These are phyloP conservation scores for Umbelopsis vinacea DNA, from an alignment of 192 early-diverging fungal genomes.

Conservation along the genomic window DNA sequence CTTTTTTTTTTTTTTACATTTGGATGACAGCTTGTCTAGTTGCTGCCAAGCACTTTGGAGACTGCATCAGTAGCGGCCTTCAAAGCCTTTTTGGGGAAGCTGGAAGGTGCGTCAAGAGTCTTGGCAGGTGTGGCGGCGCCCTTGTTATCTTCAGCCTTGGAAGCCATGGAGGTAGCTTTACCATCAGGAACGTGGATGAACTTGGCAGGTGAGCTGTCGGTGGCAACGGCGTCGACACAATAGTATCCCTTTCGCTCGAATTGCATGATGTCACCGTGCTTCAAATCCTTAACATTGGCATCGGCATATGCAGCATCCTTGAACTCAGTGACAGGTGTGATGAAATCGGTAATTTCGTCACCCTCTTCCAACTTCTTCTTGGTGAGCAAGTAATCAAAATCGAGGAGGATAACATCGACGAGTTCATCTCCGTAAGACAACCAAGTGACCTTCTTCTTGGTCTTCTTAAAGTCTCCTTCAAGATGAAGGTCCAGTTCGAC, in stretches of 20 bases:
- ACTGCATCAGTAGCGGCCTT: background rate
- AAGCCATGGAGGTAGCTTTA: constrained; percentile 71
- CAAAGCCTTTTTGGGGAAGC: constrained; percentile 13
- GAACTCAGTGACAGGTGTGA: constrained; percentile 89
- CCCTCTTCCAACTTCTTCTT: constrained; percentile 97
- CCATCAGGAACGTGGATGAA: constrained; percentile 95
- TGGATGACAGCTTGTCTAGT: background rate
- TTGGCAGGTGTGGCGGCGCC: constrained; percentile 13
- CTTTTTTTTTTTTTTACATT: background rate
- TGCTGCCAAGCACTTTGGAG: constrained; percentile 9
- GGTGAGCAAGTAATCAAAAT: constrained; percentile 98
- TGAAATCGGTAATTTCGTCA: constrained; percentile 79
- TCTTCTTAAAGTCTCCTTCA: constrained; percentile 96
- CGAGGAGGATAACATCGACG: constrained; percentile 72
- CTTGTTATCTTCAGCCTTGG: constrained; percentile 55
- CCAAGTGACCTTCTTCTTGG: constrained; percentile 99
- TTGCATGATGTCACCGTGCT: constrained; percentile 86
- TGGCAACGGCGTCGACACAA: constrained; percentile 77
- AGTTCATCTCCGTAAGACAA: constrained; percentile 69
- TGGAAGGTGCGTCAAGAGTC: constrained; percentile 9
- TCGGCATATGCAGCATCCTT: constrained; percentile 67
- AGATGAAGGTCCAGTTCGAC: constrained; percentile 81
- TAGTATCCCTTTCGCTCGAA: constrained; percentile 96
- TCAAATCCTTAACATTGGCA: constrained; percentile 60
- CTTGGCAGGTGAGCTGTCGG: constrained; percentile 54